Conservation (phyloP, 805 yeast species). For the Lipomyces yamadae region DNA sequence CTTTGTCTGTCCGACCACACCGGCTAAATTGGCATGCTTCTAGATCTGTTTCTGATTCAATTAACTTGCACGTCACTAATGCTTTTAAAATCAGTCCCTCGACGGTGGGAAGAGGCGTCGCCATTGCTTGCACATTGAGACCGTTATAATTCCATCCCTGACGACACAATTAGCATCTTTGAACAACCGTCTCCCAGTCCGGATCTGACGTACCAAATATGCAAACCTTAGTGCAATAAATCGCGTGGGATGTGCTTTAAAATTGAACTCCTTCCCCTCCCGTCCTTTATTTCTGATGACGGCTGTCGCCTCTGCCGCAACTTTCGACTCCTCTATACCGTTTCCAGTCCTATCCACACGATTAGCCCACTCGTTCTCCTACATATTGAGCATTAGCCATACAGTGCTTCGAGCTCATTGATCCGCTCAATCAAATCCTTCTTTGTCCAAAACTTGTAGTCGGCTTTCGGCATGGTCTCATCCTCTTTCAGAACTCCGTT, state of each 20-base stretch:
- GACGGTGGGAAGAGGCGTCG: conserved; percentile 82
- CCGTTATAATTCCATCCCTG: conserved; percentile 95
- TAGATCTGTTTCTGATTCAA: conserved; percentile 57
- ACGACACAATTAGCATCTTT: background rate
- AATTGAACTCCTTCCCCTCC: conserved; percentile 23
- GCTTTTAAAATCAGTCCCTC: conserved; percentile 79
- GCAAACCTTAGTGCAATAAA: conserved; percentile 82
- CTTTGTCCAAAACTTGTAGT: conserved; percentile 67
- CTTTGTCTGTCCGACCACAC: conserved; percentile 94
- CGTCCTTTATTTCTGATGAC: conserved; percentile 21
- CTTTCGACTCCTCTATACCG: background rate
- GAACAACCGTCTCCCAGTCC: background rate
- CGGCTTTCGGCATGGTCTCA: conserved; percentile 33
- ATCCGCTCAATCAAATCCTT: conserved; percentile 66
- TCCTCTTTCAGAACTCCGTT: conserved; percentile 1
- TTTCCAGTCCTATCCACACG: background rate
- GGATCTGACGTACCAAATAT: conserved; percentile 52
- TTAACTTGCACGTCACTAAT: conserved; percentile 65
- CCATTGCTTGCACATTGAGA: conserved; percentile 73
- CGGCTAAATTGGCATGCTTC: conserved; percentile 74
- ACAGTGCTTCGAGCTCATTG: conserved; percentile 56
- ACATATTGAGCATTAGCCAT: background rate
- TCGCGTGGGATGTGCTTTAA: conserved; percentile 50
- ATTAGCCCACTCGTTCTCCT: background rate
- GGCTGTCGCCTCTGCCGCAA: background rate